phyloP scores from a whole-genome alignment of 306 rosid species.

The Quercus mongolica region DNA sequence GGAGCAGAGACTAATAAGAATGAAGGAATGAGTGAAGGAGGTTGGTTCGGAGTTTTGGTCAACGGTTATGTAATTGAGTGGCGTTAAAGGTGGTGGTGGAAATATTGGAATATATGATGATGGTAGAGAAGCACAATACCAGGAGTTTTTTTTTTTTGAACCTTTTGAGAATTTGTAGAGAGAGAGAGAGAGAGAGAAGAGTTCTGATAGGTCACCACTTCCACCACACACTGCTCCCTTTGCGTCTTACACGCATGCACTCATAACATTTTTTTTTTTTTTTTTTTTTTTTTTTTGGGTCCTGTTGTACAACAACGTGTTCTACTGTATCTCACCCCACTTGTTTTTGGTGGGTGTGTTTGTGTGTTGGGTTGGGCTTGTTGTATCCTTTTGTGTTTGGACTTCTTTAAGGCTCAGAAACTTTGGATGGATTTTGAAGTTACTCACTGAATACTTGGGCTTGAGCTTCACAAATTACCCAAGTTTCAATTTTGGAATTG shows the following conservation, averaged over 20 bases:
- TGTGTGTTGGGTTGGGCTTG: too few species aligned
- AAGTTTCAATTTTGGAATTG: too few species aligned
- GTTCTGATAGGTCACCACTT: background rate
- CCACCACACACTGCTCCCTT: background rate
- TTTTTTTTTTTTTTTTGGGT: too few species aligned
- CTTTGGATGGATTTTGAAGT: background rate
- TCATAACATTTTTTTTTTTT: too few species aligned
- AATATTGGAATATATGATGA: background rate
- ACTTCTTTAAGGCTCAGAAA: background rate
- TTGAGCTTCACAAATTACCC: background rate
- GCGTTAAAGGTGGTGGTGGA: background rate
- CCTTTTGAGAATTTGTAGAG: background rate
- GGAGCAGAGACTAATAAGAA: background rate
- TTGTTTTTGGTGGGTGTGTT: too few species aligned
- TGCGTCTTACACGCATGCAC: background rate
- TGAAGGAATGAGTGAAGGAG: conserved; percentile 2
- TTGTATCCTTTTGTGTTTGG: background rate
- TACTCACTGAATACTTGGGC: too few species aligned
- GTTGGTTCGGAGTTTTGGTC: conserved; percentile 8
- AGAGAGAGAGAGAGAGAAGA: background rate
- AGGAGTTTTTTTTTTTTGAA: too few species aligned
- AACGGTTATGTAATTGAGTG: background rate
- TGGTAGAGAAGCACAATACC: background rate
- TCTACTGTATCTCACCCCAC: too few species aligned
- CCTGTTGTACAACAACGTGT: background rate